phyloP scores from a whole-genome alignment of 495 filamentous ascomycete species.

The Penicillium silybi region DNA sequence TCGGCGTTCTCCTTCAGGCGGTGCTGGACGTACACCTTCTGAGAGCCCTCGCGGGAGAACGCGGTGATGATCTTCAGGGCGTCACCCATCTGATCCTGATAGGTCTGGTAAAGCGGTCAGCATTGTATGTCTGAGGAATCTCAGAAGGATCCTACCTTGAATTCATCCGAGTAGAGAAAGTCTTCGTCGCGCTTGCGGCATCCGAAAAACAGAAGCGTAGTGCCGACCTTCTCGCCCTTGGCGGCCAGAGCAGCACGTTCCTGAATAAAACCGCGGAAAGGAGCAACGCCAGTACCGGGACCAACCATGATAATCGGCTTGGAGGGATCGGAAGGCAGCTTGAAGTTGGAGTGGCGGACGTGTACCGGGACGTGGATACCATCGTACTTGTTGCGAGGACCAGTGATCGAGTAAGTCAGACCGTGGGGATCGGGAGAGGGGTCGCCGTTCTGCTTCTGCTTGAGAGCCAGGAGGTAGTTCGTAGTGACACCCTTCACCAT shows the following conservation, averaged over 20 bases:
- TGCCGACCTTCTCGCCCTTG: conserved; percentile 79
- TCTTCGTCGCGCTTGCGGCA: conserved; percentile 83
- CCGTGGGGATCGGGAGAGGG: conserved; percentile 81
- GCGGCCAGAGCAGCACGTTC: conserved; percentile 80
- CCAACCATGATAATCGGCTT: conserved; percentile 96
- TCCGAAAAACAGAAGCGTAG: conserved; percentile 90
- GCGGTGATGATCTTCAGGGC: conserved; percentile 84
- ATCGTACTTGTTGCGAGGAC: conserved; percentile 94
- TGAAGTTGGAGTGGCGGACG: conserved; percentile 98
- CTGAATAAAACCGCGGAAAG: conserved; percentile 93
- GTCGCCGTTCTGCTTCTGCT: conserved; percentile 95
- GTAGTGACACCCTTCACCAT: conserved; percentile 92
- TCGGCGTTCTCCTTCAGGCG: conserved; percentile 75
- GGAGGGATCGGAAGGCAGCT: conserved; percentile 89
- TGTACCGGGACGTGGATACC: conserved; percentile 95
- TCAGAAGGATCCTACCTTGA: conserved; percentile 64
- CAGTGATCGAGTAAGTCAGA: conserved; percentile 81
- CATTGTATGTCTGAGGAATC: neutral
- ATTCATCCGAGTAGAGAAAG: conserved; percentile 89
- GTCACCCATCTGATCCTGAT: conserved; percentile 76
- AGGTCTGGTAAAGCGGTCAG: conserved; percentile 54
- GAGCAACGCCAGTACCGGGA: conserved; percentile 94
- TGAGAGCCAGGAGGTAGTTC: conserved; percentile 94
- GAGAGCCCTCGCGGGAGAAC: conserved; percentile 74
- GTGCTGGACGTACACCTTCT: conserved; percentile 98